A percentile compares a stretch with the other conserved stretches of the same genome.
Conservation (phyloP, 139 green algal species). For the Pedinophyceae sp. region DNA sequence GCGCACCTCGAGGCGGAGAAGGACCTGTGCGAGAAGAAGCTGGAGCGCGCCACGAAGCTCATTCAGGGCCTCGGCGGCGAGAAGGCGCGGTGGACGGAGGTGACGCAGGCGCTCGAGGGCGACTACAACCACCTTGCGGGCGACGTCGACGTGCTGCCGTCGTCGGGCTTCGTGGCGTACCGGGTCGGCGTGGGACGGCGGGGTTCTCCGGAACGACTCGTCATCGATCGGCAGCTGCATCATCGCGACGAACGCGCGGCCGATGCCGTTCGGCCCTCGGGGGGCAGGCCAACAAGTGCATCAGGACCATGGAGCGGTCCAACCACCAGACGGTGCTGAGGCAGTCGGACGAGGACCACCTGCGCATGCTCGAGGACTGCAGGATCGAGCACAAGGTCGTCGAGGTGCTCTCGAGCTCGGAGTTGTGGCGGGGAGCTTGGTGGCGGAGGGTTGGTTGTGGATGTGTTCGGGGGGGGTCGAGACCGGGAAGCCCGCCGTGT, state of each 20-base stretch:
- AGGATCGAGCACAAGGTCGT: constrained; percentile 76
- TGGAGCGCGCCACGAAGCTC: constrained; percentile 50
- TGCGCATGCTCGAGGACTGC: constrained; percentile 61
- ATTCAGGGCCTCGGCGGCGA: constrained; percentile 56
- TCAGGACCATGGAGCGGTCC: constrained; percentile 54
- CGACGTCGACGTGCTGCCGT: constrained; percentile 63
- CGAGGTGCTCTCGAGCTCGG: constrained; percentile 37
- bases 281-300: constrained; percentile 71
- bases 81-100: constrained; percentile 53
- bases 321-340: constrained; percentile 49
- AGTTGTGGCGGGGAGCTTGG: no score
- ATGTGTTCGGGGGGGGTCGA: no score
- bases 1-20: constrained; percentile 47
- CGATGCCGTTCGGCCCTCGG: no score
- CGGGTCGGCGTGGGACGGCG: constrained; percentile 63
- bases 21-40: constrained; percentile 48
- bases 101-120: constrained; percentile 31
- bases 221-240: constrained; percentile 71
- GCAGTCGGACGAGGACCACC: constrained; percentile 50
- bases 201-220: constrained; percentile 61
- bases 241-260: constrained; percentile 39
- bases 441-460: no score
- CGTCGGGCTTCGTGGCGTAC: constrained; percentile 53
- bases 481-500: no score
- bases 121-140: constrained; percentile 51